Conservation (phyloP, 306 rosid species). For the Prunus campanulata region DNA sequence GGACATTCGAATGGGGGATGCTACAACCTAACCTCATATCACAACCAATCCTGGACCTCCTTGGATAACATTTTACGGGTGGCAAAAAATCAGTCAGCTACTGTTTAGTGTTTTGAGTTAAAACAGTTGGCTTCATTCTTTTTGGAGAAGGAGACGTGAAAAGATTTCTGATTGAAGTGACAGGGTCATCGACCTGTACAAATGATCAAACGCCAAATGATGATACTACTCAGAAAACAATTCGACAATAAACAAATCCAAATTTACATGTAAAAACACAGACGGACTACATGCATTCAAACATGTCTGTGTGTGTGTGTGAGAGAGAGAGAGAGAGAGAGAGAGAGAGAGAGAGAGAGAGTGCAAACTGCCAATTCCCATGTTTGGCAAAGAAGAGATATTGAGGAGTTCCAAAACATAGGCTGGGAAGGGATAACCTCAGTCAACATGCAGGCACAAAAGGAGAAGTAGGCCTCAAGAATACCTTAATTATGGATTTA, state of each 20-base stretch:
- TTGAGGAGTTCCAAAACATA: not conserved
- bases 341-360: not conserved
- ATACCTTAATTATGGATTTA: conserved; percentile 61
- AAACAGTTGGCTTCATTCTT: conserved; percentile 48
- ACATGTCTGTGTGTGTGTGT: not conserved
- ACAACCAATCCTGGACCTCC: not conserved
- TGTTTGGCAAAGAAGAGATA: not conserved
- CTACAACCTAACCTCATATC: not conserved
- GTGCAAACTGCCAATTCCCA: not conserved
- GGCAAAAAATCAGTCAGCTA: not conserved
- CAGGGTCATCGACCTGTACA: conserved; percentile 87
- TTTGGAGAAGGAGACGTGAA: conserved; percentile 70
- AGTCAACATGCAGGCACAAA: not conserved
- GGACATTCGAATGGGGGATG: not conserved
- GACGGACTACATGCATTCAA: not conserved
- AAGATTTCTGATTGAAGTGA: conserved; percentile 68
- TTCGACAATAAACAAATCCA: conserved; percentile 2
- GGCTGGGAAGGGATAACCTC: not conserved
- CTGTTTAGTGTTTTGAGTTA: conserved; percentile 18
- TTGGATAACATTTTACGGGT: not conserved
- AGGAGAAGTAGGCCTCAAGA: conserved; percentile 12
- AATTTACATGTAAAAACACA: not conserved
- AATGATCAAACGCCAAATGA: conserved; percentile 23
- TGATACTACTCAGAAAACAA: conserved; percentile 4
- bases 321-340: too few relatives aligned